phyloP scores from a whole-genome alignment of 208 protist species.

The Naegleria lovaniensis region DNA sequence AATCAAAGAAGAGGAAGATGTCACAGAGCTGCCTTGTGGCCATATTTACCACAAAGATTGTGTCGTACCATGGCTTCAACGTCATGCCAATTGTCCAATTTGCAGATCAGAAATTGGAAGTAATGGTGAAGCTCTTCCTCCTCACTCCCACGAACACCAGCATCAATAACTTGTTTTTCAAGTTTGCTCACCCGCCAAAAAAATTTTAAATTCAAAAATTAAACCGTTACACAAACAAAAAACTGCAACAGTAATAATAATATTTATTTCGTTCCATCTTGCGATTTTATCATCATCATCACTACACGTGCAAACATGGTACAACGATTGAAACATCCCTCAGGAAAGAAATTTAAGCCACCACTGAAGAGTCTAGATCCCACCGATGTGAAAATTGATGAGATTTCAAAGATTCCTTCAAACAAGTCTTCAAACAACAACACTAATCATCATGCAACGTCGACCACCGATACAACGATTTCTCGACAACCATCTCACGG shows the following conservation, averaged over 20 bases:
- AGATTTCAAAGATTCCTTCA: too few relatives aligned
- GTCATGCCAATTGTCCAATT: constrained; percentile 11
- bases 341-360: neutral
- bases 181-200: neutral
- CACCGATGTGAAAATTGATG: too few relatives aligned
- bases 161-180: neutral
- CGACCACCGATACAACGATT: too few relatives aligned
- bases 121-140: neutral
- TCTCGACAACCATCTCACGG: neutral
- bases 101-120: constrained; percentile 19
- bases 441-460: too few relatives aligned
- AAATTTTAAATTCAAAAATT: neutral
- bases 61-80: constrained; percentile 2
- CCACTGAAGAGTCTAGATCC: neutral
- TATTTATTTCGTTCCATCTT: too few relatives aligned
- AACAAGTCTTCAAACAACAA: neutral
- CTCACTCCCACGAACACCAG: neutral
- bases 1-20: neutral
- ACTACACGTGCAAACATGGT: too few relatives aligned
- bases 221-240: neutral
- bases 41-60: constrained; percentile 5
- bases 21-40: constrained; percentile 16
- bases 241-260: too few relatives aligned
- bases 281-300: too few relatives aligned
- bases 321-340: neutral